Evolutionary conservation across 1,139 yeast genomes (phyloP).

Genomic region (Nakaseomyces uthaithaninus): DNA sequence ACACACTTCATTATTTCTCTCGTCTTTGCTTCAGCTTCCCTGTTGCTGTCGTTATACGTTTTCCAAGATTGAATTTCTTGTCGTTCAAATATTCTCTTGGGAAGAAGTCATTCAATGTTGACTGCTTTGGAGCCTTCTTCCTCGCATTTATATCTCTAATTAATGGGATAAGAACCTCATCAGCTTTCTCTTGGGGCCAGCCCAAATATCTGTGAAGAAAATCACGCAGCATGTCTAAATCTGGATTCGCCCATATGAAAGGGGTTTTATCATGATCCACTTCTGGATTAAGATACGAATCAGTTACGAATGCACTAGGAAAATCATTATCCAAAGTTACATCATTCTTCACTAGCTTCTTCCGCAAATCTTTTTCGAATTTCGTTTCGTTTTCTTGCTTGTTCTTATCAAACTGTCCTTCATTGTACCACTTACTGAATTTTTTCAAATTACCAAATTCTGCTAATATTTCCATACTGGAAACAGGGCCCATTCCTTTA

Average conservation of each 20-base stretch:
- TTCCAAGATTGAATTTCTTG: constrained; percentile 45
- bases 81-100: constrained; percentile 39
- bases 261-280: constrained; percentile 73
- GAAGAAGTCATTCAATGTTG: constrained; percentile 52
- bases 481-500: constrained; percentile 87
- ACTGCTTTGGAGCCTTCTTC: constrained; percentile 46
- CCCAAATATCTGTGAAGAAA: constrained; percentile 67
- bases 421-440: constrained; percentile 49
- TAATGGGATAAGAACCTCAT: constrained; percentile 83
- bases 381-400: constrained; percentile 37
- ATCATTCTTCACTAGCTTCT: constrained; percentile 46
- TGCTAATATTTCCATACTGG: constrained; percentile 86
- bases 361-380: constrained; percentile 51
- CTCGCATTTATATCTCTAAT: constrained; percentile 67
- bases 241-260: constrained; percentile 88
- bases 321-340: constrained; percentile 47
- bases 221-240: constrained; percentile 66
- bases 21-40: constrained; percentile 37
- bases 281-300: constrained; percentile 72
- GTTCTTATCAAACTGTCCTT: constrained; percentile 35
- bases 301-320: constrained; percentile 60
- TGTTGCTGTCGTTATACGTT: constrained; percentile 53
- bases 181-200: constrained; percentile 71
- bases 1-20: constrained; percentile 9
- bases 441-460: constrained; percentile 52